Evolutionary conservation across 2,329 filamentous ascomycete species (phyloP), one percentile per base, ranked within the genome.

Genomic region (Sporothrix sp.): DNA sequence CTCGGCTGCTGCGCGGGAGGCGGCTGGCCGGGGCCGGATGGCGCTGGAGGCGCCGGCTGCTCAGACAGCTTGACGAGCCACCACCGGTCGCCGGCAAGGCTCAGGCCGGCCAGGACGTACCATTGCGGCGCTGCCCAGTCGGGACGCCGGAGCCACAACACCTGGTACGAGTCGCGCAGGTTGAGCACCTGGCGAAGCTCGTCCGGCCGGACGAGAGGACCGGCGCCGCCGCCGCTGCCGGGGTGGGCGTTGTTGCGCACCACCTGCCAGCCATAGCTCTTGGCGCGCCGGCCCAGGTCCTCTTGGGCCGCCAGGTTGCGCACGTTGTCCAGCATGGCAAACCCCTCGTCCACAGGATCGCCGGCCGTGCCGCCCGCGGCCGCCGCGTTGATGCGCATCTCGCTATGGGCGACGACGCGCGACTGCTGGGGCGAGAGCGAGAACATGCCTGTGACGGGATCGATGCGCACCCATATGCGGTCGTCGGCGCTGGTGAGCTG

Each of bases 361-460:
- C 16, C 16, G 25, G 25, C 18, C 23, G 23, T 21, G 18, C 44
- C 37, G 25, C 25, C 28, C 2, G 35, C 10, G 5, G 32, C 11
- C 1, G 35, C 35, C 10, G 27, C 71, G 62, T 87, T 90, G 50
- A 94, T 71, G 30, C 75, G 76, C 28, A 68, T 69, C 61, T 95
- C 87, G 16, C 74, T 72, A 18, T 78, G 71, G 8, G 71, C 68
- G 4, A 75, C 71, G 39, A 75, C 67, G 52, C 71, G 72, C 3
- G 78, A 78, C 46, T 76, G 76, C 54, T 76, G 76, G 54, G 88
- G 85, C 52, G 79, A 78, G 33, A 95, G 66, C 9, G 81, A 78
- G 54, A 89, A 84, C 10, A 74, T 68, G n/a, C 93, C 93, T 0
- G 85, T 89, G 23, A 86, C 79, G 0, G 85, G 81, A 57, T 95